A percentile compares a stretch with the other conserved stretches of the same genome.
Evolutionary conservation across 352 stramenopile species (phyloP).

Genomic region (Phytopythium vexans): DNA sequence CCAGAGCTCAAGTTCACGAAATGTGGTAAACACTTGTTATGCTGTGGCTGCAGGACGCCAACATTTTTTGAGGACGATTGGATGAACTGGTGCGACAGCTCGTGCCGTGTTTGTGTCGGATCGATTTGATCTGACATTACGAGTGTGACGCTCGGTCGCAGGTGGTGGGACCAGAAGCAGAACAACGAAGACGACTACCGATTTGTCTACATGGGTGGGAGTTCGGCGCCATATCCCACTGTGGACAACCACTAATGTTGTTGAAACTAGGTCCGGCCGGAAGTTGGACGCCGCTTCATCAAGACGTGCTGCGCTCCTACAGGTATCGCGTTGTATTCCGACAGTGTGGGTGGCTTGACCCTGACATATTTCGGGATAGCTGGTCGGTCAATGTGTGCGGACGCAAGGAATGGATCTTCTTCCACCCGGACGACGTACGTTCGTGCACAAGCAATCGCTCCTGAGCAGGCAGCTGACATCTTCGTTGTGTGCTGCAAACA

Average conservation of each 20-base stretch:
- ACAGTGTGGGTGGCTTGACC: neutral
- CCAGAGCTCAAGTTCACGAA: no score
- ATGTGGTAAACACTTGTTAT: no score
- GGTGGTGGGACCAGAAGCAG: slow-evolving; percentile 78
- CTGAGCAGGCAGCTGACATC: slow-evolving; percentile 6
- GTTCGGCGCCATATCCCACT: neutral
- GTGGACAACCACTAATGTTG: neutral
- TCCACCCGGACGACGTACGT: slow-evolving; percentile 73
- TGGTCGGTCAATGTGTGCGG: slow-evolving; percentile 97
- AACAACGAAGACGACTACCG: slow-evolving; percentile 87
- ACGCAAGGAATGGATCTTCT: slow-evolving; percentile 93
- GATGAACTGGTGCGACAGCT: slow-evolving; percentile 85
- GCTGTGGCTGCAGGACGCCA: slow-evolving; percentile 69
- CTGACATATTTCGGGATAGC: slow-evolving; percentile 18
- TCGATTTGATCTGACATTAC: neutral
- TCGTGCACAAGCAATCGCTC: neutral
- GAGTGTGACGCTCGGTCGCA: slow-evolving; percentile 6
- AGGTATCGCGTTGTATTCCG: slow-evolving; percentile 38
- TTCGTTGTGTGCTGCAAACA: slow-evolving; percentile 14
- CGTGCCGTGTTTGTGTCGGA: no score
- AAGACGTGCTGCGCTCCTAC: slow-evolving; percentile 96
- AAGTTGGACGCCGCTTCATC: slow-evolving; percentile 92
- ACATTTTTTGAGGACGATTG: slow-evolving; percentile 90
- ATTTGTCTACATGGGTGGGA: slow-evolving; percentile 95
- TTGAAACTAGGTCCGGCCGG: slow-evolving; percentile 80